Conservation (phyloP, 352 stramenopile species). For the Elongisporangium undulatum region DNA sequence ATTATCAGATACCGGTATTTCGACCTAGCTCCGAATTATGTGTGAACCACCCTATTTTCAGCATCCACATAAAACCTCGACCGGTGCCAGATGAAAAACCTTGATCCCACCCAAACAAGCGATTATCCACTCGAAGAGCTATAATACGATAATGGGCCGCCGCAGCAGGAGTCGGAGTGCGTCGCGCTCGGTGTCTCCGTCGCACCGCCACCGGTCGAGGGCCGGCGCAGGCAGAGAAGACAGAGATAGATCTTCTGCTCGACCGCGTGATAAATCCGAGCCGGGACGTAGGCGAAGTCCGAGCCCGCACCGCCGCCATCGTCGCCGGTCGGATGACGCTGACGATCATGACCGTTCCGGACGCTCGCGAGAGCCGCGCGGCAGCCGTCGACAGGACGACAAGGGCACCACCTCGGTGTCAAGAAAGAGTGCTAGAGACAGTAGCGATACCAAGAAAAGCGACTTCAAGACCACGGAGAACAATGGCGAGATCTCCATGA, state of each 20-base stretch:
- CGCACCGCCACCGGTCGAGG: background rate
- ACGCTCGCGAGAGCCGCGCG: background rate
- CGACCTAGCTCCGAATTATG: background rate
- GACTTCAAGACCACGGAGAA: slow-evolving; percentile 40
- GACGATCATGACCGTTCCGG: background rate
- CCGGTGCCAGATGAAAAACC: too few relatives aligned
- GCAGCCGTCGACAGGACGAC: background rate
- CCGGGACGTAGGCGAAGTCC: background rate
- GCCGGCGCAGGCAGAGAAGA: background rate
- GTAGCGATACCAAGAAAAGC: background rate
- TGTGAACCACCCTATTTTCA: background rate
- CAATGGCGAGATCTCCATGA: slow-evolving; percentile 80
- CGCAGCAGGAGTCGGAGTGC: background rate
- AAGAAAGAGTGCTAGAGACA: background rate
- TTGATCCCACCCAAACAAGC: background rate
- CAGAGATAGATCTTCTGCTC: background rate
- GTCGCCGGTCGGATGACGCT: background rate
- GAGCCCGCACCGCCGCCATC: background rate
- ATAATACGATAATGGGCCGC: background rate
- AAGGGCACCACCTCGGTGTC: background rate
- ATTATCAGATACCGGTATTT: slow-evolving; percentile 1
- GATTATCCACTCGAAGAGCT: background rate
- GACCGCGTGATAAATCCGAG: background rate
- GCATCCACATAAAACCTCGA: background rate
- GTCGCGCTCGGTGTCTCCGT: background rate